Evolutionary conservation across 441 rosid genomes (phyloP).

Genomic region (Populus hybrid): DNA sequence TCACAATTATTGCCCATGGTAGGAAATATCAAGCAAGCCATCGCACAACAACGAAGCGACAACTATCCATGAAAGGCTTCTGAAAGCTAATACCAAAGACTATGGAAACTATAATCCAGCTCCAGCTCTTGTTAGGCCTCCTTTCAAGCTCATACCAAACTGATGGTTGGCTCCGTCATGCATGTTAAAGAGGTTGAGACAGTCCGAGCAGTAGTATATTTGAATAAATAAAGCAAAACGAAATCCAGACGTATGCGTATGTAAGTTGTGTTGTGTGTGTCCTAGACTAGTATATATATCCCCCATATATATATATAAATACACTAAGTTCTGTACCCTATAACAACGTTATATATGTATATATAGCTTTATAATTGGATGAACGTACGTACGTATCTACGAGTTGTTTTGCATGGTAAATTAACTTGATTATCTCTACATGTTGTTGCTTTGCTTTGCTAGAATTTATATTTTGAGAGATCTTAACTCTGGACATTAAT

Average conservation of each 20-base stretch:
- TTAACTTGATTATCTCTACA: neutral
- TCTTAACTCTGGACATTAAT: neutral
- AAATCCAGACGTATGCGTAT: neutral
- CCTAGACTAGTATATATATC: neutral
- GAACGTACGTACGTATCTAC: neutral
- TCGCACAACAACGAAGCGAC: constrained; percentile 13
- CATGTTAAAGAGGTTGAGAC: neutral
- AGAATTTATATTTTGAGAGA: neutral
- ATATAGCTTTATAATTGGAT: neutral
- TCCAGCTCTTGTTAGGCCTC: constrained; percentile 80
- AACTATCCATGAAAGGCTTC: constrained; percentile 62
- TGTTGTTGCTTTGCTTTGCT: neutral
- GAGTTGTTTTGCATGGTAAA: neutral
- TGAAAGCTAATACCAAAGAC: constrained; percentile 57
- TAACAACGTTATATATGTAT: neutral
- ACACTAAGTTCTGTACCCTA: constrained; percentile 19
- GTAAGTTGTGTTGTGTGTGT: neutral
- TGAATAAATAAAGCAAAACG: neutral
- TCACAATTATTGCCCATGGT: neutral
- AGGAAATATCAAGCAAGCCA: constrained; percentile 20
- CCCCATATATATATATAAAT: neutral
- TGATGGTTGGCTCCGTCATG: constrained; percentile 24
- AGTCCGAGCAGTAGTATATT: neutral
- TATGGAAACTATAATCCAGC: constrained; percentile 70
- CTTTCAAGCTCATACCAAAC: constrained; percentile 94